Percentiles rank a stretch among this genome's conserved stretches.
These are phyloP conservation scores for Pythium utonaiense DNA, from an alignment of 352 stramenopile genomes.

Conservation along the genomic window DNA sequence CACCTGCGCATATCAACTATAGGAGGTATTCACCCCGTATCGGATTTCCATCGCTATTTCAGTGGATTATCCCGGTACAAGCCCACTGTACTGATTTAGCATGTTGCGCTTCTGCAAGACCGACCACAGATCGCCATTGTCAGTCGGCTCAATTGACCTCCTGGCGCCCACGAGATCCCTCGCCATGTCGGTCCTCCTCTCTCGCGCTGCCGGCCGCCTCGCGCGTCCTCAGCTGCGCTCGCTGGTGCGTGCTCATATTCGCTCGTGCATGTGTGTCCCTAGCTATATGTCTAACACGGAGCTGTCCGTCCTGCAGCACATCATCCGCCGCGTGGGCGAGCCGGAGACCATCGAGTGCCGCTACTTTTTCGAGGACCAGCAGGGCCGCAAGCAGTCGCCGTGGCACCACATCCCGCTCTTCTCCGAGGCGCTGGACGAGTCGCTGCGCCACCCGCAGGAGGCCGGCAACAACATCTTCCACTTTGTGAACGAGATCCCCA, in stretches of 20 bases:
- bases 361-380: constrained; percentile 79
- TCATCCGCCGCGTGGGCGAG: constrained; percentile 55
- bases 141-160: not conserved
- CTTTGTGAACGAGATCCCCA: constrained; percentile 94
- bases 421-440: constrained; percentile 25
- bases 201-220: not conserved
- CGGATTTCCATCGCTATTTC: not conserved
- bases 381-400: constrained; percentile 79
- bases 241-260: constrained; percentile 8
- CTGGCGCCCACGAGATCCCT: constrained; percentile 3
- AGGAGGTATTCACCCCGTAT: not conserved
- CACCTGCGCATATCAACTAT: not conserved
- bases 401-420: constrained; percentile 94
- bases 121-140: constrained; percentile 5
- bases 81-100: not conserved
- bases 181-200: not conserved
- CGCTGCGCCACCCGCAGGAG: constrained; percentile 33
- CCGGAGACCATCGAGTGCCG: constrained; percentile 67
- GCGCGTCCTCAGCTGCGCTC: constrained; percentile 14
- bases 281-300: not conserved
- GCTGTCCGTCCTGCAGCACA: constrained; percentile 41
- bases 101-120: constrained; percentile 1
- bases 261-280: not conserved
- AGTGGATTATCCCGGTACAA: no score
- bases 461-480: constrained; percentile 76